Evolutionary conservation across 495 filamentous ascomycete genomes (phyloP), one percentile per base, ranked within the genome.

Genomic region (Rhizodiscina lignyota): DNA sequence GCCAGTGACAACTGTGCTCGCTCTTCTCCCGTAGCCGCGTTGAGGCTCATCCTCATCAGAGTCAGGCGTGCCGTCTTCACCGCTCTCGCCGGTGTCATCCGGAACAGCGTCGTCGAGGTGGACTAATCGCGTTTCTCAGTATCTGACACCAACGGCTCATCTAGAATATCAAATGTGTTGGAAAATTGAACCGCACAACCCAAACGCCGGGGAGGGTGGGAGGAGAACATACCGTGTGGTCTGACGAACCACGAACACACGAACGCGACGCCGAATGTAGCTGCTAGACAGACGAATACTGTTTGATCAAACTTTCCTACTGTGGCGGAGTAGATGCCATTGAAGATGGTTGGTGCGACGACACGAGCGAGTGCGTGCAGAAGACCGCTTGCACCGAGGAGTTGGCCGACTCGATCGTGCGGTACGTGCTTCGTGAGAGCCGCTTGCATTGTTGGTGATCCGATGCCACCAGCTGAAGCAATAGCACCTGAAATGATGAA

Each of bases 341-440:
- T 89, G 52, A 93, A 91, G 5, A 89, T 47, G 3, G 77, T 64
- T 0, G 89, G 89, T 5, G 74, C 74, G 11, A 92, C 49, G 5
- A 97, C 69, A 23, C 84, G 66, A 2, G 81, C 77, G 15, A 89
- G 50, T 0, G 82, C 79, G 60, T 94, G 89, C 40, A 97, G 53
- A 33, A 96, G 54, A 0, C 91, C 89, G 13, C 67, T 77, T 1
- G 84, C 89, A 6, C 89, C 89, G 2, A 97, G 67, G 34, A 97
- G 57, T 50, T 85, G 75, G 0, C 89, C 89, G 1, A 82, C 76
- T 20, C 68, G 67, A 43, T 87, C 78, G 5, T 69, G 65, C 3
- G 86, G 82, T 0, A 94, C 76, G 51, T 94, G 89, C 49, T 94
- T 94, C 35, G 83, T 94, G 13, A 94, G 56, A 0, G 80, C 66